Evolutionary conservation across 179 eudicot species (phyloP).

Genomic region (Beta macrorhiza): DNA sequence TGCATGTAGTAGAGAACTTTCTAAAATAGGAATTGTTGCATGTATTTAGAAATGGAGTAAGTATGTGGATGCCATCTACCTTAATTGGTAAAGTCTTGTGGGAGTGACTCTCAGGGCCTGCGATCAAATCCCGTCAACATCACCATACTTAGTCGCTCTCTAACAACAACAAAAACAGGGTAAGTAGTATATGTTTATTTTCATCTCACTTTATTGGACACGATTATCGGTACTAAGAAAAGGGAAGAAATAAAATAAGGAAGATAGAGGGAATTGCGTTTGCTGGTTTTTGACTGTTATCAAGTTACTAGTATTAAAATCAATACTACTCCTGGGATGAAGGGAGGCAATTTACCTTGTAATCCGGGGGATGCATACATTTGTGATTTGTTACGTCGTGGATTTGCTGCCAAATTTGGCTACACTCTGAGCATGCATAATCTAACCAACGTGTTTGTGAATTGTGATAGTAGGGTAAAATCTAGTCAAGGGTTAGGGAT

Average conservation of each 20-base stretch:
- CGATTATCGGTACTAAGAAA: background rate
- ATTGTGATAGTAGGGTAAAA: background rate
- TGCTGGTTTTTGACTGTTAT: conserved; percentile 17
- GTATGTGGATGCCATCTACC: too few species aligned
- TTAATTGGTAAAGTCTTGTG: too few species aligned
- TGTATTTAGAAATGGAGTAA: too few species aligned
- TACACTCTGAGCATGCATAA: background rate
- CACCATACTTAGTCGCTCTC: too few species aligned
- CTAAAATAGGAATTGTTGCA: too few species aligned
- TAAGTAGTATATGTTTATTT: too few species aligned
- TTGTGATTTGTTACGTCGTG: background rate
- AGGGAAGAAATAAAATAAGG: background rate
- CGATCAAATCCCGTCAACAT: too few species aligned
- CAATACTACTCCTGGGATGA: conserved; percentile 3
- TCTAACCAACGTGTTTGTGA: background rate
- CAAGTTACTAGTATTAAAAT: background rate
- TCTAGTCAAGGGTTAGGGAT: background rate
- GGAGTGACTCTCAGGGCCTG: too few species aligned
- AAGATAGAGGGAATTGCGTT: background rate
- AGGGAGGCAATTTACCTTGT: background rate
- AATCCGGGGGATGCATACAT: background rate
- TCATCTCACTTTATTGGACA: background rate
- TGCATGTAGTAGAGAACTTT: too few species aligned
- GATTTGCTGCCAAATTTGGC: background rate
- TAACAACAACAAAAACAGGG: too few species aligned